Percentiles rank a stretch among this genome's conserved stretches.
phyloP scores from a whole-genome alignment of 495 filamentous ascomycete genomes.

The Trichoderma parareesei region DNA sequence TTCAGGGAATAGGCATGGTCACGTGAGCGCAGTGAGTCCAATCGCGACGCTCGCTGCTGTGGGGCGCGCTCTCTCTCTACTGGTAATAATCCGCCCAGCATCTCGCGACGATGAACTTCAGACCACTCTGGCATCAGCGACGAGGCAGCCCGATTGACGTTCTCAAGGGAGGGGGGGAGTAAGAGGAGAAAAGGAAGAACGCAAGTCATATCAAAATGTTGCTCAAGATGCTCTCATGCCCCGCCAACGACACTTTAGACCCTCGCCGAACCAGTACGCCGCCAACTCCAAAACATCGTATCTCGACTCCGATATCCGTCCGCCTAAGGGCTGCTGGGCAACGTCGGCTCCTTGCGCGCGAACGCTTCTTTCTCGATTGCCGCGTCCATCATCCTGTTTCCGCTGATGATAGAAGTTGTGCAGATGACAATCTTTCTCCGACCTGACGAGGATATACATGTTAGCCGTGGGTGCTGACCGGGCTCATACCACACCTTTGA shows the following conservation, averaged over 20 bases:
- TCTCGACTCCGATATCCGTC: background rate
- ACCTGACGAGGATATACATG: constrained; percentile 24
- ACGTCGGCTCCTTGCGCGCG: constrained; percentile 30
- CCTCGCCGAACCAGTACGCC: background rate
- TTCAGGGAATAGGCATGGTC: background rate
- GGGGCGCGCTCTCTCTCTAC: constrained; percentile 1
- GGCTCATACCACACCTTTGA: background rate
- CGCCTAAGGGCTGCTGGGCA: constrained; percentile 3
- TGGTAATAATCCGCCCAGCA: background rate
- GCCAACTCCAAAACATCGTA: background rate
- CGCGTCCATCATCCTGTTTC: constrained; percentile 79
- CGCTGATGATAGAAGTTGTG: constrained; percentile 85
- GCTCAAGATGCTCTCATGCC: background rate
- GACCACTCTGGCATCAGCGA: background rate
- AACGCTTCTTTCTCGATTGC: constrained; percentile 71
- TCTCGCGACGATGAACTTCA: background rate
- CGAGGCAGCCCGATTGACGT: background rate
- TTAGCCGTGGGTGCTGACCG: constrained; percentile 14
- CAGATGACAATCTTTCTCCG: constrained; percentile 80
- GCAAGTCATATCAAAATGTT: background rate
- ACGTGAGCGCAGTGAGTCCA: background rate
- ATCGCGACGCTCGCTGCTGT: constrained; percentile 6
- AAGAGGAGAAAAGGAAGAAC: background rate
- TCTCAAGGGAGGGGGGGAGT: background rate
- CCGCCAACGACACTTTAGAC: background rate